Base-by-base conservation (phyloP, 768 basidiomycete genomes). In the Bullera alba region DNA sequence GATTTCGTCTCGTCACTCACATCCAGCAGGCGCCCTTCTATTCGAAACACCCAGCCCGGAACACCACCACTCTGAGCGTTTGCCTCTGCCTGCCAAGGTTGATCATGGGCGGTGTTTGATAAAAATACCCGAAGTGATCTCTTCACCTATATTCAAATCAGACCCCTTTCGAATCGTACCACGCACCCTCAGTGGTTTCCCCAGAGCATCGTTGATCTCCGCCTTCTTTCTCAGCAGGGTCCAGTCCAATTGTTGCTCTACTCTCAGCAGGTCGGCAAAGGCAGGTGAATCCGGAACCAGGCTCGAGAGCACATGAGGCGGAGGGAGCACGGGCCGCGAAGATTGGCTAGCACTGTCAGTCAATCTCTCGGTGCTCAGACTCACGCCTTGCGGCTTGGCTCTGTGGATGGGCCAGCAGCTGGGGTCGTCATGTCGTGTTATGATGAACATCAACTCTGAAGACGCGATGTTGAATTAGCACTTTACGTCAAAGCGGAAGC, bases 211-310 rank as follows among this genome's bases (percentile, higher is more conserved):
- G 65, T 90, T 86, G 27, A 96, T 83, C 68, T 96, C 91, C 8
- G 84, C 84, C 60, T 79, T 82, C 74, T 93, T 93, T 68, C 92
- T 78, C 67, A 82, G 83, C 78, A 92, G 85, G 3, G 89, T 92
- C 92, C 92, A 95, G 72, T 96, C 91, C 15, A 96, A 76, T 68
- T 85, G 87, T 51, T 86, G 80, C 69, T 95, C 91, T 82, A 87
- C 87, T 57, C 86, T 84, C 23, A 91, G 72, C 34, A 95, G 75
- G 61, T 87, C 83, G 53, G 83, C 81, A 72, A 93, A 95, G 80
- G 92, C 87, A 51, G 76, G 77, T 21, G 87, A 87, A 69, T 93
- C 89, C 53, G 87, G 82, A 4, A 83, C 77, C 29, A 91, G 77
- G 45, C 80, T 80, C 77, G 84, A 82, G 0, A 89, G 86, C 29